phyloP scores from a whole-genome alignment of 805 yeast genomes.

The Metschnikowia matae region DNA sequence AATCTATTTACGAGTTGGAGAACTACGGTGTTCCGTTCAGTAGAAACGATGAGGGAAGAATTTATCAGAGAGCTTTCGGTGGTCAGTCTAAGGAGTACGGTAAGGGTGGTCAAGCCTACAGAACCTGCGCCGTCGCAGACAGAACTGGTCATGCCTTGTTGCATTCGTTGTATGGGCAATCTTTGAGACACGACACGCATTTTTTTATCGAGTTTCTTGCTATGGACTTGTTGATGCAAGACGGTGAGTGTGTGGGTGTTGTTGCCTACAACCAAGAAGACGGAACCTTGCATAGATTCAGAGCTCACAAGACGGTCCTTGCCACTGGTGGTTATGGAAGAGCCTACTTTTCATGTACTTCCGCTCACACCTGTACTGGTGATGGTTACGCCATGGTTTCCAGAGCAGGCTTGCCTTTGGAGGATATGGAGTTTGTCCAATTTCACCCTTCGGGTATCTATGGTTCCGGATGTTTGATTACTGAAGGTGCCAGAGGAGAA shows the following conservation, averaged over 20 bases:
- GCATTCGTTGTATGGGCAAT: conserved; percentile 95
- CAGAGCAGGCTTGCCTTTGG: conserved; percentile 96
- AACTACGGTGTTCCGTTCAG: conserved; percentile 98
- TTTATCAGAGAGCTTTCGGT: conserved; percentile 98
- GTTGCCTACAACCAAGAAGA: conserved; percentile 98
- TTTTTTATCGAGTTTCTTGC: conserved; percentile 98
- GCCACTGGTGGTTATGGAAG: conserved; percentile 99
- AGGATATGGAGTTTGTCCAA: conserved; percentile 96
- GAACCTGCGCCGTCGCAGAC: conserved; percentile 99
- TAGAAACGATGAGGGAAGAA: conserved; percentile 92
- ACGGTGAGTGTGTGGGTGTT: conserved; percentile 95
- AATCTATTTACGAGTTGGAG: conserved; percentile 92
- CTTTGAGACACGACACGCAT: conserved; percentile 93
- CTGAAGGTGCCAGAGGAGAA: conserved; percentile 99
- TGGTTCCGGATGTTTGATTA: conserved; percentile 97
- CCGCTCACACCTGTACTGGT: conserved; percentile 99
- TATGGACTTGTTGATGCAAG: conserved; percentile 86
- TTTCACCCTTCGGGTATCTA: conserved; percentile 99
- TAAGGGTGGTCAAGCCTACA: conserved; percentile 98
- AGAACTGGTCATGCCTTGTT: conserved; percentile 97
- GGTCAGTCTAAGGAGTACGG: conserved; percentile 95
- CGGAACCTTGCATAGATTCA: conserved; percentile 96
- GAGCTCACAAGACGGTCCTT: conserved; percentile 91
- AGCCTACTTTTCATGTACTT: conserved; percentile 97
- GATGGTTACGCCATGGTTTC: conserved; percentile 98